Conservation (phyloP, 2,329 filamentous ascomycete genomes). For the Alternaria gaisen region DNA sequence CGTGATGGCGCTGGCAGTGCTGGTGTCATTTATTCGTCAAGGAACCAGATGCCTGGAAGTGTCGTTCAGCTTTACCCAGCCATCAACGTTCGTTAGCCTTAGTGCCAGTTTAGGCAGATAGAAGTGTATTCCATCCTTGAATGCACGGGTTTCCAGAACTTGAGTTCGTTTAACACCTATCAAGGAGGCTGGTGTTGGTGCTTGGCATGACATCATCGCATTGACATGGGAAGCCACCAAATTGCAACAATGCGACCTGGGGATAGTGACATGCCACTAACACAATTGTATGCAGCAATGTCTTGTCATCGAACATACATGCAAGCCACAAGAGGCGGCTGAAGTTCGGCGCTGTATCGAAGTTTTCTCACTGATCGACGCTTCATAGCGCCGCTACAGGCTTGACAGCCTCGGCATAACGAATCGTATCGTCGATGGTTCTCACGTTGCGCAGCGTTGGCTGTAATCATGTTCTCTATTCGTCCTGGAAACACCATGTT, state of each 20-base stretch:
- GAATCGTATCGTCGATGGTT: slow-evolving; percentile 3
- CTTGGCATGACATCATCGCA: slow-evolving; percentile 5
- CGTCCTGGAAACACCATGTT: neutral
- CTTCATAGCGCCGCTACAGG: slow-evolving; percentile 3
- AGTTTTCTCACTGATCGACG: neutral
- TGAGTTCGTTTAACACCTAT: neutral
- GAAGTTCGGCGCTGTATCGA: neutral
- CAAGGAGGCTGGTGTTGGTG: neutral
- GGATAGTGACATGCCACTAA: neutral
- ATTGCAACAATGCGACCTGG: neutral
- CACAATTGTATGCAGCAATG: neutral
- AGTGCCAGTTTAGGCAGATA: neutral
- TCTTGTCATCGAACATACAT: neutral
- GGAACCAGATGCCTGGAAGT: neutral
- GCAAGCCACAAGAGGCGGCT: neutral
- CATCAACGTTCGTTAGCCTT: neutral
- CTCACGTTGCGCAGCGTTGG: slow-evolving; percentile 8
- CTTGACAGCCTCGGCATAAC: slow-evolving; percentile 5
- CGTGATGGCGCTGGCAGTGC: neutral
- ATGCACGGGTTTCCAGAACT: neutral
- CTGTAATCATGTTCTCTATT: neutral
- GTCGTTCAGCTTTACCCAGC: neutral
- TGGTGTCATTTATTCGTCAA: neutral
- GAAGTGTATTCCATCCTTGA: neutral
- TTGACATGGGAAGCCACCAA: slow-evolving; percentile 1